Conservation (phyloP, 2,329 filamentous ascomycete genomes). For the Allantophomopsis lycopodina region DNA sequence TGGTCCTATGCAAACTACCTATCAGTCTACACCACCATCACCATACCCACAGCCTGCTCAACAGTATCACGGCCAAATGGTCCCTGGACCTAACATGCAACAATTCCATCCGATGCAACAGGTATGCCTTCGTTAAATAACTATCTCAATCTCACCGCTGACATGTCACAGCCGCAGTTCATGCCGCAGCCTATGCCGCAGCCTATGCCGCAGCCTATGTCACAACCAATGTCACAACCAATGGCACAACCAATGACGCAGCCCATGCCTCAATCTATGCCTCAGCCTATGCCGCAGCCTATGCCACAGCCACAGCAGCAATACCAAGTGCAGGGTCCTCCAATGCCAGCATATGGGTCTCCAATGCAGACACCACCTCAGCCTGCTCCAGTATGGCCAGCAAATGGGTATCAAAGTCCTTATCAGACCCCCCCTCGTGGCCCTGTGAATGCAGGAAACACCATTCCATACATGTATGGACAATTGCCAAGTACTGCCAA, state of each 20-base stretch:
- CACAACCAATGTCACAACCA: conserved; percentile 4
- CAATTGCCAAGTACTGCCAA: conserved; percentile 60
- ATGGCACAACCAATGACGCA: conserved; percentile 6
- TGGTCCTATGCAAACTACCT: conserved; percentile 24
- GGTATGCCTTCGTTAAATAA: not conserved
- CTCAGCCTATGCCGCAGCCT: too few relatives aligned
- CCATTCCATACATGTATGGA: conserved; percentile 59
- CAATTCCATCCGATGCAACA: conserved; percentile 10
- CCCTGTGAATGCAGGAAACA: conserved; percentile 10
- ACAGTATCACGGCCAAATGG: conserved; percentile 14
- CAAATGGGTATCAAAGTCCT: conserved; percentile 11
- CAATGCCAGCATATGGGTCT: conserved; percentile 17
- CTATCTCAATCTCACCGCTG: too few relatives aligned
- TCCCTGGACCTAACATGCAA: conserved; percentile 25
- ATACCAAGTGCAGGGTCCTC: conserved; percentile 17
- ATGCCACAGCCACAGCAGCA: conserved; percentile 7
- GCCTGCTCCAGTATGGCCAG: conserved; percentile 16
- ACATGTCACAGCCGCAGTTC: too few relatives aligned
- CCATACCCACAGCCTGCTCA: conserved; percentile 25
- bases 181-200: too few relatives aligned
- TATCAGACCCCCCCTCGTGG: conserved; percentile 16
- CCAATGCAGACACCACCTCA: conserved; percentile 16
- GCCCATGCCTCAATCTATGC: not conserved
- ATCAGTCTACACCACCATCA: conserved; percentile 16
- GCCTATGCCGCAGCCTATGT: conserved; percentile 1